Percentiles rank a stretch among this genome's conserved stretches.
phyloP scores from a whole-genome alignment of 2,329 filamentous ascomycete genomes.

The Geosmithia flava region DNA sequence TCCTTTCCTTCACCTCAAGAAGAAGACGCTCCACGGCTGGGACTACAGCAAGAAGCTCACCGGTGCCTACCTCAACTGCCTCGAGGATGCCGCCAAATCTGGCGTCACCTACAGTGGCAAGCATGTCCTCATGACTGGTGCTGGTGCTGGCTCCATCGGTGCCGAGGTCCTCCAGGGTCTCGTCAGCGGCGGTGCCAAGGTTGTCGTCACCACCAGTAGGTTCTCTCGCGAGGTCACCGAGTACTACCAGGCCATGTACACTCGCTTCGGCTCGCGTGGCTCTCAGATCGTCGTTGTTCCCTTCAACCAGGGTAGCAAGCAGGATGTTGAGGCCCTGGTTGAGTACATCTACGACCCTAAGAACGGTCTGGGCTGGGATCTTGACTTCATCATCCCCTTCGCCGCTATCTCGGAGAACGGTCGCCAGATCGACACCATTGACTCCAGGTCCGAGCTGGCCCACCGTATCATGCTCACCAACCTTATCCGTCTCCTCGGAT shows the following conservation, averaged over 20 bases:
- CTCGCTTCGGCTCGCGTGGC: constrained; percentile 81
- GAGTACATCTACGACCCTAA: constrained; percentile 96
- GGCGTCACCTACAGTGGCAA: constrained; percentile 91
- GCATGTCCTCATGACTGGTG: constrained; percentile 96
- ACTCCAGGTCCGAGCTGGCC: constrained; percentile 94
- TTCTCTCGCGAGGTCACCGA: constrained; percentile 97
- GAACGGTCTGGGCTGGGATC: constrained; percentile 94
- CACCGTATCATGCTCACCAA: constrained; percentile 99
- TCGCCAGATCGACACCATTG: constrained; percentile 90
- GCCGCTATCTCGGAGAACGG: constrained; percentile 97
- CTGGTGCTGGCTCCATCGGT: constrained; percentile 93
- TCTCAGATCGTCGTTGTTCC: constrained; percentile 96
- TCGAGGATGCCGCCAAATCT: constrained; percentile 76
- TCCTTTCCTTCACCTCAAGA: constrained; percentile 93
- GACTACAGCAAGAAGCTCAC: constrained; percentile 99
- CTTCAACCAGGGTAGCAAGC: constrained; percentile 98
- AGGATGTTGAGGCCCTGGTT: constrained; percentile 87
- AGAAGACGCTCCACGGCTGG: constrained; percentile 88
- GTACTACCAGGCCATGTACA: constrained; percentile 99
- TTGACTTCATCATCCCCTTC: constrained; percentile 92
- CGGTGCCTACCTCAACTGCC: constrained; percentile 77
- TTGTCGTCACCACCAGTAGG: constrained; percentile 89
- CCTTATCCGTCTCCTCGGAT: constrained; percentile 78
- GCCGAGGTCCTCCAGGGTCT: constrained; percentile 93
- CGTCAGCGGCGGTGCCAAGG: constrained; percentile 92